Evolutionary conservation across 2,329 filamentous ascomycete species (phyloP).

Genomic region (Sclerotinia subarctica): DNA sequence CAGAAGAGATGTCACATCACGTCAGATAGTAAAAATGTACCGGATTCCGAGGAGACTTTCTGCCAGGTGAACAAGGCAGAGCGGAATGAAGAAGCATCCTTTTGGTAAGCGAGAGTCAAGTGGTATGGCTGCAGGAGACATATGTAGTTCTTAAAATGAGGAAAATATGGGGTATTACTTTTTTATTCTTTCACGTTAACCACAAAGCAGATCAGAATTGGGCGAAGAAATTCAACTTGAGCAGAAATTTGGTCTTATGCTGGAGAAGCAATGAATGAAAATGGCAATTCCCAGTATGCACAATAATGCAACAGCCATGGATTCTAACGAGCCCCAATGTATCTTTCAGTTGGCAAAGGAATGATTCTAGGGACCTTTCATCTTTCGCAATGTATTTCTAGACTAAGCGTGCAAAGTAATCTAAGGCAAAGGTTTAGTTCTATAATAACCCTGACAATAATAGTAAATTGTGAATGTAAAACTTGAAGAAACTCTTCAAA

Average conservation of each 20-base stretch:
- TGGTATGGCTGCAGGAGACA: not conserved
- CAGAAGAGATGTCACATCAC: too few species aligned
- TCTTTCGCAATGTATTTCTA: not conserved
- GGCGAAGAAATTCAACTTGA: too few species aligned
- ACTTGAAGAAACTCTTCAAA: too few species aligned
- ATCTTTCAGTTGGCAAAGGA: too few species aligned
- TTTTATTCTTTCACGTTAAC: not conserved
- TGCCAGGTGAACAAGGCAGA: not conserved
- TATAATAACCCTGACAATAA: not conserved
- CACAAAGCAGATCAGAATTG: not conserved
- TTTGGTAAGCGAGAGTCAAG: not conserved
- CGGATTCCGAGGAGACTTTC: not conserved
- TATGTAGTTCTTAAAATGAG: too few species aligned
- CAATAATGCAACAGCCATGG: not conserved
- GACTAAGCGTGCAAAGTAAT: not conserved
- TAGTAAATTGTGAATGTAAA: too few species aligned
- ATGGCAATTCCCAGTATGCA: too few species aligned
- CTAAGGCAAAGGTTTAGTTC: not conserved
- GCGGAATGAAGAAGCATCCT: not conserved
- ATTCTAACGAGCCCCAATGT: not conserved
- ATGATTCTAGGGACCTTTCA: not conserved
- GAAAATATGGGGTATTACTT: not conserved
- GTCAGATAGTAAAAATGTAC: not conserved
- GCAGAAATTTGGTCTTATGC: too few species aligned
- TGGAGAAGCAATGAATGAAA: too few species aligned